These are phyloP conservation scores for Elongisporangium undulatum DNA, from an alignment of 352 stramenopile species.

Conservation along the genomic window DNA sequence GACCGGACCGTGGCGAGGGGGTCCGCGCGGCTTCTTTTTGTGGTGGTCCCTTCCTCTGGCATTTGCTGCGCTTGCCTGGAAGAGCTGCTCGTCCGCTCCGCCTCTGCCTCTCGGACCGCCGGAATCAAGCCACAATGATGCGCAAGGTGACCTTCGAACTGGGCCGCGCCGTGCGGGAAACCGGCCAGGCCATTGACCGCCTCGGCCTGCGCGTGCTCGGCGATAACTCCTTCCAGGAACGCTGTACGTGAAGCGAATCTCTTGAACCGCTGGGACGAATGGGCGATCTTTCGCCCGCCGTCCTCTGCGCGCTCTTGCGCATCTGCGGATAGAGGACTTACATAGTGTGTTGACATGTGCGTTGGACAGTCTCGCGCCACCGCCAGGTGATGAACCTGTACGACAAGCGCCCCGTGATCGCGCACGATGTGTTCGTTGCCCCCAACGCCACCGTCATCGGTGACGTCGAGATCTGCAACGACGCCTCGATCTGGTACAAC, in stretches of 20 bases:
- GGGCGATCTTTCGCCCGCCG: neutral
- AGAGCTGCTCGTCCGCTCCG: neutral
- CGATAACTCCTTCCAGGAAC: constrained; percentile 88
- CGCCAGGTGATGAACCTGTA: constrained; percentile 92
- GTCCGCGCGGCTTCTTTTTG: constrained; percentile 1
- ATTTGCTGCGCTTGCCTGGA: constrained; percentile 1
- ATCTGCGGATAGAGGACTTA: neutral
- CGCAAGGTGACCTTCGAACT: constrained; percentile 89
- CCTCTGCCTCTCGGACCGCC: neutral
- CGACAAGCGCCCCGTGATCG: constrained; percentile 88
- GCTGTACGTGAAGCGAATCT: constrained; percentile 48
- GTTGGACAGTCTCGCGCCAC: constrained; percentile 87
- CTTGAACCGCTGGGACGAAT: neutral
- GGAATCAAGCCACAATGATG: constrained; percentile 50
- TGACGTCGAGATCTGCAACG: constrained; percentile 93
- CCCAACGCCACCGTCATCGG: constrained; percentile 96
- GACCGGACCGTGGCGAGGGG: neutral
- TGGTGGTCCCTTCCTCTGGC: neutral
- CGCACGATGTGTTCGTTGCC: constrained; percentile 92
- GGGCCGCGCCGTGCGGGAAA: constrained; percentile 93
- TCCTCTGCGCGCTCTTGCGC: neutral
- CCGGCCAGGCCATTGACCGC: constrained; percentile 94
- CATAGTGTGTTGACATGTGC: neutral
- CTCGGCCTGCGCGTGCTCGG: constrained; percentile 88
- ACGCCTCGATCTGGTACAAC: constrained; percentile 96